Percentiles rank a stretch among this genome's conserved stretches.
Conservation (phyloP, 2,329 filamentous ascomycete genomes). For the Aspergillus flavus region DNA sequence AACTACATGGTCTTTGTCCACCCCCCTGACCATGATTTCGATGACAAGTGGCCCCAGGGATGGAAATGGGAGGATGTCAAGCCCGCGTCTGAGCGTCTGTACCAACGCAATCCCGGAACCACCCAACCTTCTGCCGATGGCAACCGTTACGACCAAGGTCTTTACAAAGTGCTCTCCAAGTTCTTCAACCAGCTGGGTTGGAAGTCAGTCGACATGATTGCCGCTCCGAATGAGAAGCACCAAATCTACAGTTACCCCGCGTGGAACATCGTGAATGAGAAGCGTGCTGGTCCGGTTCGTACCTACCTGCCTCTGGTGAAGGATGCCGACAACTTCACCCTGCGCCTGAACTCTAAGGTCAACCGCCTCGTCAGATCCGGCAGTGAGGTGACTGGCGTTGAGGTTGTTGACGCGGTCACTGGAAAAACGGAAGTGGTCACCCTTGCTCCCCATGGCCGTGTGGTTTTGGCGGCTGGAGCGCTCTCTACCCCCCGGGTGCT, state of each 20-base stretch:
- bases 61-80: slow-evolving; percentile 68
- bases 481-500: slow-evolving; percentile 72
- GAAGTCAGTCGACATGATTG: slow-evolving; percentile 62
- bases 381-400: slow-evolving; percentile 60
- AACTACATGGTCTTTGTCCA: slow-evolving; percentile 35
- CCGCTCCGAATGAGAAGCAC: slow-evolving; percentile 64
- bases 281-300: slow-evolving; percentile 68
- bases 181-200: slow-evolving; percentile 64
- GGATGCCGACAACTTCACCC: slow-evolving; percentile 63
- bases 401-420: slow-evolving; percentile 21
- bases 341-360: slow-evolving; percentile 68
- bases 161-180: slow-evolving; percentile 62
- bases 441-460: slow-evolving; percentile 63
- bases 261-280: slow-evolving; percentile 67
- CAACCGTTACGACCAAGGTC: slow-evolving; percentile 65
- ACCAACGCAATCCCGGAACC: slow-evolving; percentile 70
- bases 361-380: slow-evolving; percentile 64
- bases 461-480: slow-evolving; percentile 68
- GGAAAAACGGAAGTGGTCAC: slow-evolving; percentile 62
- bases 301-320: slow-evolving; percentile 68
- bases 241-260: slow-evolving; percentile 63
- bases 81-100: slow-evolving; percentile 62
- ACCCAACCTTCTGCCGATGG: slow-evolving; percentile 66
- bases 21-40: slow-evolving; percentile 66
- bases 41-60: slow-evolving; percentile 70